Percentiles rank a stretch among this genome's conserved stretches.
phyloP scores from a whole-genome alignment of 2,329 filamentous ascomycete species.

The Beauveria brongniartii region DNA sequence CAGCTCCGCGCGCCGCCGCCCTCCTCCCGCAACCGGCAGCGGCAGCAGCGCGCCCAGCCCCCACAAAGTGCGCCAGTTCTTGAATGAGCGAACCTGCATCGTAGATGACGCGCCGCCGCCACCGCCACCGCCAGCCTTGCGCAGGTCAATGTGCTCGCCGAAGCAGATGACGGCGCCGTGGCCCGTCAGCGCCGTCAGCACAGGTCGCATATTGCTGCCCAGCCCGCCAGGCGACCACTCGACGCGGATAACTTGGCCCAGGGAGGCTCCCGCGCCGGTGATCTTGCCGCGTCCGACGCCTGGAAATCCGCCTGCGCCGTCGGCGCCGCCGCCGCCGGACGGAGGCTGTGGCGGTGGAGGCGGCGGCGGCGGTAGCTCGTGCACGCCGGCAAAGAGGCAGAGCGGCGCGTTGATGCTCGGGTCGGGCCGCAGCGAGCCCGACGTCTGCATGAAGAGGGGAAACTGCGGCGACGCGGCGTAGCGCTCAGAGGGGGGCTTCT shows the following conservation, averaged over 20 bases:
- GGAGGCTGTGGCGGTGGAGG: background rate
- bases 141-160: conserved; percentile 35
- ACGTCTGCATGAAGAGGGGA: conserved; percentile 9
- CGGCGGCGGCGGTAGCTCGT: background rate
- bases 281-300: conserved; percentile 1
- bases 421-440: conserved; percentile 5
- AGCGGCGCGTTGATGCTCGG: conserved; percentile 7
- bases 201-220: conserved; percentile 44
- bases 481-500: background rate
- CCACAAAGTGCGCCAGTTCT: conserved; percentile 48
- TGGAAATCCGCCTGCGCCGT: background rate
- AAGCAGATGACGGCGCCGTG: conserved; percentile 42
- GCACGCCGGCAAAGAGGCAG: background rate
- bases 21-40: conserved; percentile 30
- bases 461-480: conserved; percentile 2
- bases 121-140: conserved; percentile 13
- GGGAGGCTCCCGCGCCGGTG: conserved; percentile 24
- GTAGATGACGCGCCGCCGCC: conserved; percentile 19
- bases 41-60: conserved; percentile 44
- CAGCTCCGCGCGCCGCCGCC: conserved; percentile 12
- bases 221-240: conserved; percentile 52
- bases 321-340: background rate
- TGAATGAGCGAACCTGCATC: conserved; percentile 30
- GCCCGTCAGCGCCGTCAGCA: conserved; percentile 43
- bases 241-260: conserved; percentile 46